Base-by-base conservation (phyloP, 306 rosid genomes). In the Vachellia collinsii region DNA sequence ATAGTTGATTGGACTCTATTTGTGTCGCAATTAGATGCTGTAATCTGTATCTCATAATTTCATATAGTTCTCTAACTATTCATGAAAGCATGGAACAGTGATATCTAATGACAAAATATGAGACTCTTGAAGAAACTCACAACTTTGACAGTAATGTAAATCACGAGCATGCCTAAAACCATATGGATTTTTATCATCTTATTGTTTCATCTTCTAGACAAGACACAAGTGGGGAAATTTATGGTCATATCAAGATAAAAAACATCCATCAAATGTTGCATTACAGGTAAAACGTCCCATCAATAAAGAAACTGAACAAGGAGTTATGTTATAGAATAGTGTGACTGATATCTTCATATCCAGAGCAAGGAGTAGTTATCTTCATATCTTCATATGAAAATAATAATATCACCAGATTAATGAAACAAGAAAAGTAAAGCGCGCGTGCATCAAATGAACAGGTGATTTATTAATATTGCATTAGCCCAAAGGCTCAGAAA, bases 301-400 rank as follows among this genome's bases (percentile, higher is more conserved):
- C 25, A 20, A n/a, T 56, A 56, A 56, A 20, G 63, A 56, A 56
- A 56, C 29, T 56, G 56, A 44, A 11, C 38, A 23, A 44, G 38
- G n/a, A 20, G 42, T 8, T 4, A 43, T 22, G 19, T 58, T 8
- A 43, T 12, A 43, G 43, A 22, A 43, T 39, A 25, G 42, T 7
- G 38, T 22, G 17, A 61, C 59, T 59, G 16, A 22, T 6, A 23
- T 76, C 25, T 34, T 41, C 56, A 44, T 44, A 5, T 9, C 42
- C 25, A 59, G 14, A 29, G 2, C 34, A 29, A 29, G 34, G 34
- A 29, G 34, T 29, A 29, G 34, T 29, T 29, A 29, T 29, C 34
- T 29, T 29, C 11, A 38, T 42, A 13, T 41, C 17, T 68, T 83
- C 81, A 68, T 39, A 84, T 41, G 70, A 79, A 64, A 77, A 74